A percentile compares a stretch with the other conserved stretches of the same genome.
These are phyloP conservation scores for Colletotrichum sp. DNA, from an alignment of 2,329 filamentous ascomycete genomes.

Conservation along the genomic window DNA sequence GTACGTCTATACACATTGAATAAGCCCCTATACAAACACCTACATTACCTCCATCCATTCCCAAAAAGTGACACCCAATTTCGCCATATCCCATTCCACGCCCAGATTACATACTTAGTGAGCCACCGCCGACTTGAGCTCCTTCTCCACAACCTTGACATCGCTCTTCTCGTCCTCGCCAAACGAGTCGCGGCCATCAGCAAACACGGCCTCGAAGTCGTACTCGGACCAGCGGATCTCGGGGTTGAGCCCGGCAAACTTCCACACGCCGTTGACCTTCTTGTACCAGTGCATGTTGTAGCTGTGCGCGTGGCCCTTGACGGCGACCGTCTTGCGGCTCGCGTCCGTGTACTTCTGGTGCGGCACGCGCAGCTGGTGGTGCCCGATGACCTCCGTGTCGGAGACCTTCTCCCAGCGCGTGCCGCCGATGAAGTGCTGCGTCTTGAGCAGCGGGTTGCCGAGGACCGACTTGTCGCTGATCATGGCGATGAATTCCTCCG, in stretches of 20 bases:
- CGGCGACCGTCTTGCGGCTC: slow-evolving; percentile 49
- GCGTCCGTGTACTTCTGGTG: slow-evolving; percentile 65
- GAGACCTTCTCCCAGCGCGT: slow-evolving; percentile 62
- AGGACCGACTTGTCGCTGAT: slow-evolving; percentile 61
- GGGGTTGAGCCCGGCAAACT: slow-evolving; percentile 62
- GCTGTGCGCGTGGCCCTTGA: slow-evolving; percentile 66
- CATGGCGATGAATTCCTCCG: slow-evolving; percentile 66
- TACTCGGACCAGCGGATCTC: slow-evolving; percentile 63
- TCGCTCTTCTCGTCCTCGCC: neutral
- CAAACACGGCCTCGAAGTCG: slow-evolving; percentile 62
- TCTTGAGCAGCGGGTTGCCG: slow-evolving; percentile 65
- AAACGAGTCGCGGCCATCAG: slow-evolving; percentile 18
- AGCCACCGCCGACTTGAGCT: slow-evolving; percentile 4
- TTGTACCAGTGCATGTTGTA: slow-evolving; percentile 63
- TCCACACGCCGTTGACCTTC: slow-evolving; percentile 65
- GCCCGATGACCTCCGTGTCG: slow-evolving; percentile 63
- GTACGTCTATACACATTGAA: neutral
- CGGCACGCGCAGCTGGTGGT: slow-evolving; percentile 65
- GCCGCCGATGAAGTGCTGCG: slow-evolving; percentile 68
- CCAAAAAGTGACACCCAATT: neutral
- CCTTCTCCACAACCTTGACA: slow-evolving; percentile 11
- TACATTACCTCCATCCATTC: neutral
- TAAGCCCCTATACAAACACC: neutral
- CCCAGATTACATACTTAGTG: neutral
- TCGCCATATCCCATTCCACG: neutral